Percentiles rank a stretch among this genome's conserved stretches.
Evolutionary conservation across 2,329 filamentous ascomycete species (phyloP).

Genomic region (Sporothrix mexicana): DNA sequence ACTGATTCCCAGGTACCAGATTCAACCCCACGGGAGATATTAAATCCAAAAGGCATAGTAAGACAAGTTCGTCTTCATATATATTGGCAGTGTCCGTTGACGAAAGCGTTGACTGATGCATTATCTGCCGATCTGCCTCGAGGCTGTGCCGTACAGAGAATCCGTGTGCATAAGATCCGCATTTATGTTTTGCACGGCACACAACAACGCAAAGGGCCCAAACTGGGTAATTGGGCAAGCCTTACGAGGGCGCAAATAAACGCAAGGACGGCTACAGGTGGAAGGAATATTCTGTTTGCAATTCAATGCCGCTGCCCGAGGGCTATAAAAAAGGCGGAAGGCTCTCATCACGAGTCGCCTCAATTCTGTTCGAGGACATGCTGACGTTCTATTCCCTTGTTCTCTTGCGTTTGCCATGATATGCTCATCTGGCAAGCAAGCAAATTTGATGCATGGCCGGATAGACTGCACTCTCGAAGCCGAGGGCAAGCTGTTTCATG

Average conservation of each 20-base stretch:
- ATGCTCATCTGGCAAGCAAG: not conserved
- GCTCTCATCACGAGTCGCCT: not conserved
- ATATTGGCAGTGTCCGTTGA: not conserved
- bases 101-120: not conserved
- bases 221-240: conserved; percentile 2
- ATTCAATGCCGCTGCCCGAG: not conserved
- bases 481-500: not conserved
- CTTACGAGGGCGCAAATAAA: not conserved
- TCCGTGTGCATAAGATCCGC: conserved; percentile 26
- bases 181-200: conserved; percentile 27
- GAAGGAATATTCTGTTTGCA: not conserved
- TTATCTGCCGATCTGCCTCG: conserved; percentile 28
- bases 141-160: not conserved
- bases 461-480: not conserved
- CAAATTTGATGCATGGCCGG: not conserved
- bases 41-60: no score
- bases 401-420: not conserved
- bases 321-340: no score
- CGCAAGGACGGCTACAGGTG: not conserved
- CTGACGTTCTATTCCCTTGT: not conserved
- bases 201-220: not conserved
- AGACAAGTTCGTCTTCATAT: not conserved
- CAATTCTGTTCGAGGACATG: not conserved
- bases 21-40: no score
- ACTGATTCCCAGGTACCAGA: no score